Conservation (phyloP, 148 eudicot genomes). For the Spergularia marina region DNA sequence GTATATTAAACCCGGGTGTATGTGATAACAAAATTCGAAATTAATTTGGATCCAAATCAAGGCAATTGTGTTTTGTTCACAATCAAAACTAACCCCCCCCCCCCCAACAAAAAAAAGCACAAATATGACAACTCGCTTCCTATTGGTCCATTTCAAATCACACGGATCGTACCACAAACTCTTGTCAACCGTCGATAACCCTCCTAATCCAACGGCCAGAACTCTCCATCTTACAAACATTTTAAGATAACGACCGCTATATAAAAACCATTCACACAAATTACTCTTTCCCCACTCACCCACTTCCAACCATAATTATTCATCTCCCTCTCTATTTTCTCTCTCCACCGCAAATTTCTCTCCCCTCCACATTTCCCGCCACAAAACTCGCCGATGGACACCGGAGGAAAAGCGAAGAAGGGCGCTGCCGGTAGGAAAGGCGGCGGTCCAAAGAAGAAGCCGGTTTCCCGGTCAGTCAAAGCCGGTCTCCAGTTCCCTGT, state of each 20-base stretch:
- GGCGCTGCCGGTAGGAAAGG: constrained; percentile 63
- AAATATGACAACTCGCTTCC: not conserved
- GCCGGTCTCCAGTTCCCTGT: constrained; percentile 80
- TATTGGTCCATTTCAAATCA: constrained; percentile 36
- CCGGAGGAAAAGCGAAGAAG: constrained; percentile 49
- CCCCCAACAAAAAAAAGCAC: constrained; percentile 5
- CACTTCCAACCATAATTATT: not conserved
- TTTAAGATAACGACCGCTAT: not conserved
- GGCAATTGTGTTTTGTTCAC: too few species aligned
- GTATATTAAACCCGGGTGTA: too few species aligned
- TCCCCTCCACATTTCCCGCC: not conserved
- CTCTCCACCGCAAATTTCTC: not conserved
- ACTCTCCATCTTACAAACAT: not conserved
- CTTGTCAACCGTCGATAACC: constrained; percentile 27
- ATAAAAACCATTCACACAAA: not conserved
- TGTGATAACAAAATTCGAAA: too few species aligned
- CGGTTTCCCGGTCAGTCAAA: constrained; percentile 53
- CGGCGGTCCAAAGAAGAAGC: constrained; percentile 56
- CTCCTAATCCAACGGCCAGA: constrained; percentile 20
- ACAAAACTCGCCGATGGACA: constrained; percentile 37
- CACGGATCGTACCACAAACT: constrained; percentile 37
- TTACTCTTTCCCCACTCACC: not conserved
- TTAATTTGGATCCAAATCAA: too few species aligned
- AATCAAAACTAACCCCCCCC: too few species aligned
- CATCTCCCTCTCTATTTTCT: not conserved